phyloP scores from a whole-genome alignment of 2,329 filamentous ascomycete species.

The Colletotrichum tropicale region DNA sequence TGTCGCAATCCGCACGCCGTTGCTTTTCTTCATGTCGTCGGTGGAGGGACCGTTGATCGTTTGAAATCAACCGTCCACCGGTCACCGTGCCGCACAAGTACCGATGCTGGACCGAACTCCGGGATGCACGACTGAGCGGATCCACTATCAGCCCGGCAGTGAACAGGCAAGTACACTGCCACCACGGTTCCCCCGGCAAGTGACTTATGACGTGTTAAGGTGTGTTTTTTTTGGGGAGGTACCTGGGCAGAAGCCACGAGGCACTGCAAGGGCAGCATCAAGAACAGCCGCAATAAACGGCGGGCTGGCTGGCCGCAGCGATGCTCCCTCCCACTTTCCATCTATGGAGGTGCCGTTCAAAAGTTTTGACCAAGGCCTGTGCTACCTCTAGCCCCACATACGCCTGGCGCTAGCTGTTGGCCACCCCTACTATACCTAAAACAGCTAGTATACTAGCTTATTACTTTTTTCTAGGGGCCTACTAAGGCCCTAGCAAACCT shows the following conservation, averaged over 20 bases:
- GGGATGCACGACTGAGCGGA: not conserved
- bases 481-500: too few relatives aligned
- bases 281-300: conserved; percentile 4
- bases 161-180: not conserved
- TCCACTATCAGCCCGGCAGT: not conserved
- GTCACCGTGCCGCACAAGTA: not conserved
- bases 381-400: too few relatives aligned
- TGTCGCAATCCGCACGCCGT: not conserved
- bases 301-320: not conserved
- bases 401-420: too few relatives aligned
- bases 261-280: not conserved
- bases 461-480: too few relatives aligned
- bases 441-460: too few relatives aligned
- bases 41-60: conserved; percentile 3
- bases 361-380: too few relatives aligned
- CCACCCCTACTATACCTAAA: too few relatives aligned
- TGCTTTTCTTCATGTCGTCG: not conserved
- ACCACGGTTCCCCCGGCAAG: not conserved
- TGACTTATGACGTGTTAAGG: conserved; percentile 11
- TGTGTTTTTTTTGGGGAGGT: not conserved
- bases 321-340: not conserved
- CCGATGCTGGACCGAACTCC: not conserved
- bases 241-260: not conserved
- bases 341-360: too few relatives aligned
- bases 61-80: not conserved